These are phyloP conservation scores for Vigna unguiculata DNA, from an alignment of 306 rosid genomes.

Conservation along the genomic window DNA sequence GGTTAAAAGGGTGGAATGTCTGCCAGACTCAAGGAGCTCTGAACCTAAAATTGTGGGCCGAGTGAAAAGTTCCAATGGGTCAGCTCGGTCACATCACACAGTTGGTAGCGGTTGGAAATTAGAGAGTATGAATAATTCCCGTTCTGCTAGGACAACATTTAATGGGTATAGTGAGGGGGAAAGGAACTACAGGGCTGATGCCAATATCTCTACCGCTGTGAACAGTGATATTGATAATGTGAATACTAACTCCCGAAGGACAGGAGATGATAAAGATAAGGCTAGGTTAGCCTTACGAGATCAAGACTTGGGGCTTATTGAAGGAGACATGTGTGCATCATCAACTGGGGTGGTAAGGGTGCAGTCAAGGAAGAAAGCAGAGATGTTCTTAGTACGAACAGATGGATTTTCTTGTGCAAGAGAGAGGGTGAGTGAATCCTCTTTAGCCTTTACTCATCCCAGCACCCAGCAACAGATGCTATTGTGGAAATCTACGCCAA, in stretches of 20 bases:
- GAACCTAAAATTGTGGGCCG: conserved; percentile 49
- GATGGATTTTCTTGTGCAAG: conserved; percentile 93
- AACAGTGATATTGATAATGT: conserved; percentile 44
- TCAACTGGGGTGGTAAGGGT: conserved; percentile 97
- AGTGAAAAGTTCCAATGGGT: conserved; percentile 56
- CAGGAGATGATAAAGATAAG: conserved; percentile 52
- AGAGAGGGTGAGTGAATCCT: conserved; percentile 94
- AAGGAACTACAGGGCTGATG: conserved; percentile 37
- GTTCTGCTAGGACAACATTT: conserved; percentile 53
- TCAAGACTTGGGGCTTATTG: conserved; percentile 62
- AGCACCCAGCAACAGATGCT: conserved; percentile 99
- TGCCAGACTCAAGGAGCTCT: conserved; percentile 53
- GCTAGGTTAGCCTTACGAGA: conserved; percentile 50
- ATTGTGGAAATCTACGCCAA: conserved; percentile 96
- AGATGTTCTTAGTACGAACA: conserved; percentile 95
- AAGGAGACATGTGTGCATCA: conserved; percentile 92
- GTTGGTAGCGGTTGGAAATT: conserved; percentile 51
- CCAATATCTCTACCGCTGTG: conserved; percentile 39
- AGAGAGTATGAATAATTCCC: conserved; percentile 48
- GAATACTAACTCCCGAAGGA: conserved; percentile 48
- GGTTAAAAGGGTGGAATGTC: conserved; percentile 49
- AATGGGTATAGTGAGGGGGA: conserved; percentile 59
- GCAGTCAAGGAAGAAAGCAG: conserved; percentile 98
- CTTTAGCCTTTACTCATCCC: conserved; percentile 97
- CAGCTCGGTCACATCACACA: conserved; percentile 44